Conservation (phyloP, 1,139 yeast genomes). For the Kazachstania sp. region DNA sequence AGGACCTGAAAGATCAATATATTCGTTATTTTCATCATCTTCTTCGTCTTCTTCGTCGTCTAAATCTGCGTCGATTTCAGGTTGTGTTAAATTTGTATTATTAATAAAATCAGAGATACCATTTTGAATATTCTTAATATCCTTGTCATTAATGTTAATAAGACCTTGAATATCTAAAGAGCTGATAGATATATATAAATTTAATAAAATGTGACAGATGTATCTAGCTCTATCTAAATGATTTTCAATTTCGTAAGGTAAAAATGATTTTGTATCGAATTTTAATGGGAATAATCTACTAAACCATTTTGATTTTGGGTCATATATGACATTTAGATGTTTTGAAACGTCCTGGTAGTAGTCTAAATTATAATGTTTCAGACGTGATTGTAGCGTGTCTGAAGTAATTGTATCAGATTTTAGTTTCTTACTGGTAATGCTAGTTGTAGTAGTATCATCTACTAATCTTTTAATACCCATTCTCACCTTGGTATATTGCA, state of each 20-base stretch:
- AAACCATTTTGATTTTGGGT: conserved; percentile 48
- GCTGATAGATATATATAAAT: conserved; percentile 70
- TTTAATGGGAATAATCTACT: conserved; percentile 46
- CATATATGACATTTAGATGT: conserved; percentile 36
- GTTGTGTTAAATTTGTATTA: conserved; percentile 11
- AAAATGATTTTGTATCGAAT: conserved; percentile 47
- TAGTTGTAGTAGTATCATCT: neutral
- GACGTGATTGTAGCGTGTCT: too few relatives aligned
- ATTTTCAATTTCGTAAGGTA: conserved; percentile 72
- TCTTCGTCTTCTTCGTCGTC: conserved; percentile 32
- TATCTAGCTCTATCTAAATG: conserved; percentile 65
- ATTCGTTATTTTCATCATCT: conserved; percentile 3
- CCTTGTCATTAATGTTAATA: conserved; percentile 56
- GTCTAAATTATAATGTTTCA: conserved; percentile 43
- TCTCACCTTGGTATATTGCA: neutral
- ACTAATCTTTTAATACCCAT: neutral
- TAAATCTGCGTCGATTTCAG: conserved; percentile 34
- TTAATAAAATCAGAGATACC: conserved; percentile 38
- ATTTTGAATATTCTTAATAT: conserved; percentile 35
- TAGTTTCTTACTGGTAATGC: neutral
- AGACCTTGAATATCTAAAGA: conserved; percentile 72
- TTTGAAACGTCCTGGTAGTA: conserved; percentile 44
- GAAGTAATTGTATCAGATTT: neutral
- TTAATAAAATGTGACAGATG: conserved; percentile 67
- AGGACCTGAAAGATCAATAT: conserved; percentile 38